Evolutionary conservation across 306 rosid species (phyloP).

Genomic region (Delonix regia): DNA sequence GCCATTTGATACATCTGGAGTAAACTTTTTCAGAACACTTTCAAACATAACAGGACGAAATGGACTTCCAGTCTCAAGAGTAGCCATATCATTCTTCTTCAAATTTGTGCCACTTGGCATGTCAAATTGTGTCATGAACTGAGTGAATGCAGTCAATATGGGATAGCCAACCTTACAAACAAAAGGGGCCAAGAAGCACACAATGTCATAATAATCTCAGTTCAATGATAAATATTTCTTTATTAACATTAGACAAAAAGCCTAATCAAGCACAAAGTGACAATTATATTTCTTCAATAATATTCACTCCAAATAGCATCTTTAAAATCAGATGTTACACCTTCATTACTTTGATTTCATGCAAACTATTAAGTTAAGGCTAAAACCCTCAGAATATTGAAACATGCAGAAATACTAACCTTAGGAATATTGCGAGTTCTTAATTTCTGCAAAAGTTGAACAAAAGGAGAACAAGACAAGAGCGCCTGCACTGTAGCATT

Average conservation of each 20-base stretch:
- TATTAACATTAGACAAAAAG: background rate
- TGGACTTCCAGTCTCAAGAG: conserved; percentile 69
- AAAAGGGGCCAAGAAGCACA: conserved; percentile 13
- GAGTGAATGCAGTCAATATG: conserved; percentile 69
- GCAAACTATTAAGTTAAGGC: background rate
- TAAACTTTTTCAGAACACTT: conserved; percentile 64
- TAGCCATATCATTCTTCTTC: conserved; percentile 50
- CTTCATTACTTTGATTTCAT: background rate
- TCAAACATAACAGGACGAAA: conserved; percentile 84
- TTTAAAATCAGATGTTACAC: background rate
- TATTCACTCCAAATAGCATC: background rate
- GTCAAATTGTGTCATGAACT: conserved; percentile 69
- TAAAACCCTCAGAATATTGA: conserved; percentile 10
- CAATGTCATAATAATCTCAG: conserved; percentile 7
- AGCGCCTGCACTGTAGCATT: conserved; percentile 91
- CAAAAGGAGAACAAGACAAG: conserved; percentile 79
- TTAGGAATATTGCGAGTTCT: conserved; percentile 63
- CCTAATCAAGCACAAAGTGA: background rate
- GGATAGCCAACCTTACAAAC: conserved; percentile 67
- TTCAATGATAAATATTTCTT: background rate
- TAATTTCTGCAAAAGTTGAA: conserved; percentile 68
- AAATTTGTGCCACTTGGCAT: conserved; percentile 54
- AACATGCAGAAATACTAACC: conserved; percentile 48
- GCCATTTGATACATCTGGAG: conserved; percentile 71
- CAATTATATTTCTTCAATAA: background rate